Percentiles rank a stretch among this genome's conserved stretches.
Evolutionary conservation across 2,329 filamentous ascomycete species (phyloP).

Genomic region (Claviceps maximensis): DNA sequence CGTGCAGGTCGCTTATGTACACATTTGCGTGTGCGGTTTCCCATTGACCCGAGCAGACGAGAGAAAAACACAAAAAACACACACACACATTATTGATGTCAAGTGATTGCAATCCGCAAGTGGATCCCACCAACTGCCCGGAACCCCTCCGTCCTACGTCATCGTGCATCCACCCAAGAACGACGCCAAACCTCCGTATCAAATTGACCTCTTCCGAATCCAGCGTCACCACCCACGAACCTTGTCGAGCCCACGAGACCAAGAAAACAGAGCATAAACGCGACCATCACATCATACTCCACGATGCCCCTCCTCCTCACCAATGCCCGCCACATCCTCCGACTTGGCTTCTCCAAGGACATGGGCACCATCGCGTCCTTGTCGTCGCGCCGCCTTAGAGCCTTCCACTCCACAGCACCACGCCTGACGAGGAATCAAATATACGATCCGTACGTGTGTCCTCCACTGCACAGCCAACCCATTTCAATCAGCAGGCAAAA

Average conservation of each 20-base stretch:
- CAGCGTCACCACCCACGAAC: too few relatives aligned
- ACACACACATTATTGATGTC: background rate
- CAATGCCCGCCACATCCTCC: background rate
- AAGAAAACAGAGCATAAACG: too few relatives aligned
- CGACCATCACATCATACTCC: background rate
- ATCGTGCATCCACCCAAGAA: background rate
- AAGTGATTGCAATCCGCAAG: background rate
- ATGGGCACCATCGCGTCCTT: background rate
- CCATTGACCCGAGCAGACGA: background rate
- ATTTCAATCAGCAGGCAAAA: too few relatives aligned
- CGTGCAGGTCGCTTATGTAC: too few relatives aligned
- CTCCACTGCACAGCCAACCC: background rate
- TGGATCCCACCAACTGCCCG: too few relatives aligned
- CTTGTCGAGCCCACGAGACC: too few relatives aligned
- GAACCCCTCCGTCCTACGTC: background rate
- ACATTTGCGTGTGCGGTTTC: too few relatives aligned
- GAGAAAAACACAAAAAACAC: background rate
- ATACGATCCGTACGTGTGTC: slow-evolving; percentile 9
- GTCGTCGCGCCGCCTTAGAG: background rate
- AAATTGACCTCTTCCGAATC: background rate
- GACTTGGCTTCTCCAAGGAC: background rate
- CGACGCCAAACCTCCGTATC: background rate
- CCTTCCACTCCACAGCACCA: slow-evolving; percentile 6
- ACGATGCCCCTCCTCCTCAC: background rate
- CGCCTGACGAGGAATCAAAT: slow-evolving; percentile 10